phyloP scores from a whole-genome alignment of 352 stramenopile genomes.

The Peronospora belbahrii region DNA sequence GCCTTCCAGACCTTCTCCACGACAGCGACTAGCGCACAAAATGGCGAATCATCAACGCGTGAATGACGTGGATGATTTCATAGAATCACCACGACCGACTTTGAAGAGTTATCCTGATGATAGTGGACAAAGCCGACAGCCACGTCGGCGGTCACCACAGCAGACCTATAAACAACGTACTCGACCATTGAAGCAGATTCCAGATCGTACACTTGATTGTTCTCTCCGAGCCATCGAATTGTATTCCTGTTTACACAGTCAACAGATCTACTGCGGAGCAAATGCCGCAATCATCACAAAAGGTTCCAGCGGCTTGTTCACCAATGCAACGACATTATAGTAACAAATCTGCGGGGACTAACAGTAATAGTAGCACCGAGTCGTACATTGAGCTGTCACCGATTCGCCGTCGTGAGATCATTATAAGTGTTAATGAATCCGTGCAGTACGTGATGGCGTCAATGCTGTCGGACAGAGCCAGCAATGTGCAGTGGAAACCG shows the following conservation, averaged over 20 bases:
- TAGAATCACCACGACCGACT: neutral
- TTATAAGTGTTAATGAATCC: conserved; percentile 16
- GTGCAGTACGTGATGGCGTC: conserved; percentile 41
- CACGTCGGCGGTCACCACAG: conserved; percentile 4
- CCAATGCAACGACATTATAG: conserved; percentile 3
- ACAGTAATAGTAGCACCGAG: conserved; percentile 6
- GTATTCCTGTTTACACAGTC: neutral
- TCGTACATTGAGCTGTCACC: conserved; percentile 16
- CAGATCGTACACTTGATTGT: neutral
- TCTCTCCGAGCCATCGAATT: neutral
- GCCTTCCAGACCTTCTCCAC: neutral
- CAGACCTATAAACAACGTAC: neutral
- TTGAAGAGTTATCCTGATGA: neutral
- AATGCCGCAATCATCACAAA: conserved; percentile 6
- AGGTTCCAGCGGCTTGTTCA: conserved; percentile 8
- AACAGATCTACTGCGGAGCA: neutral
- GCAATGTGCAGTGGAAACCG: conserved; percentile 33
- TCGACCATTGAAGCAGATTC: conserved; percentile 3
- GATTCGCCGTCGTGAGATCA: conserved; percentile 19
- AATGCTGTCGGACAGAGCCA: conserved; percentile 31
- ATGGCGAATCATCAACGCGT: neutral
- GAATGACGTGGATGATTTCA: neutral
- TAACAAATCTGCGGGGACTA: conserved; percentile 6
- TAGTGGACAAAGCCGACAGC: neutral
- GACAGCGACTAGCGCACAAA: neutral